A percentile compares a stretch with the other conserved stretches of the same genome.
Conservation (phyloP, 2,329 filamentous ascomycete species). For the Fonsecaea pedrosoi region DNA sequence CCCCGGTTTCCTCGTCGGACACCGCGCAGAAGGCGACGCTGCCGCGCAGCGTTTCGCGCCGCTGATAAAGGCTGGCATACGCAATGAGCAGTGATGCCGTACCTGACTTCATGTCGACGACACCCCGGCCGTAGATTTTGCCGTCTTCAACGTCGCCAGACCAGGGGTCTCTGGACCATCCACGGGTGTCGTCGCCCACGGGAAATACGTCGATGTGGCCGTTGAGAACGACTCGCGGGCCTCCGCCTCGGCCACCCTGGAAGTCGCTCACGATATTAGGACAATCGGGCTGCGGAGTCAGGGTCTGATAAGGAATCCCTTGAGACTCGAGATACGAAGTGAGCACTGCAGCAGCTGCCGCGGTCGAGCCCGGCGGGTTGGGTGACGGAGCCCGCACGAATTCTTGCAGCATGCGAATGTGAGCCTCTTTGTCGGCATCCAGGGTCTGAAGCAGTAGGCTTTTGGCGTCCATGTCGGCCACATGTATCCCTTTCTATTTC, state of each 20-base stretch:
- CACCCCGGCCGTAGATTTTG: constrained; percentile 48
- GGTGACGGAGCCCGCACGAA: constrained; percentile 48
- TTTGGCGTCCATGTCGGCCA: no score
- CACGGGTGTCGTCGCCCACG: constrained; percentile 41
- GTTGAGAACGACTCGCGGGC: constrained; percentile 49
- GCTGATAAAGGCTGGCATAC: constrained; percentile 45
- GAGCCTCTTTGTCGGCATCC: constrained; percentile 38
- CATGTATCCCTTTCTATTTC: no score
- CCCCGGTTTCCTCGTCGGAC: constrained; percentile 52
- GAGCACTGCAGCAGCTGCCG: constrained; percentile 46
- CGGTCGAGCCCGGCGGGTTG: constrained; percentile 50
- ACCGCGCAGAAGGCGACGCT: constrained; percentile 45
- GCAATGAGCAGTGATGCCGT: constrained; percentile 51
- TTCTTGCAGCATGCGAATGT: constrained; percentile 44
- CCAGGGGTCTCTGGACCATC: constrained; percentile 48
- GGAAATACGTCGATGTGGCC: constrained; percentile 55
- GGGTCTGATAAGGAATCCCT: constrained; percentile 39
- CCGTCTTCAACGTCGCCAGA: constrained; percentile 46
- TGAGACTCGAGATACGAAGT: constrained; percentile 41
- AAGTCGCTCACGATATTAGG: constrained; percentile 49
- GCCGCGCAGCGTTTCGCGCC: constrained; percentile 34
- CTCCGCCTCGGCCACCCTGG: constrained; percentile 10
- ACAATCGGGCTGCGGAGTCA: constrained; percentile 42
- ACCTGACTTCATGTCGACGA: constrained; percentile 55
- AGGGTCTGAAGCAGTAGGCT: no score